Conservation (phyloP, 1,139 yeast genomes). For the Sugiyamaella japonica region DNA sequence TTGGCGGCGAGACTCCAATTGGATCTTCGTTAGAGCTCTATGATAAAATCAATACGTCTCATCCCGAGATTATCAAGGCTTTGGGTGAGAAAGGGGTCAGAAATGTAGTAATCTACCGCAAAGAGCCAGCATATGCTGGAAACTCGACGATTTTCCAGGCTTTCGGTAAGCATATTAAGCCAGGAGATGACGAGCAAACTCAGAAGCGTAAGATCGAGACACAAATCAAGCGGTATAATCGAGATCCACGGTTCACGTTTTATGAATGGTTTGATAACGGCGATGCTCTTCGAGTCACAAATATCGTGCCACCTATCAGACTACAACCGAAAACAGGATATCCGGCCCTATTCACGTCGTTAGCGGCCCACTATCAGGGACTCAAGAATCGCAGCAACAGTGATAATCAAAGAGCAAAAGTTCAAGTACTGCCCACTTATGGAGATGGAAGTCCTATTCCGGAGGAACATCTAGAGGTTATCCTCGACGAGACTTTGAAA, state of each 20-base stretch:
- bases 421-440: slow-evolving; percentile 20
- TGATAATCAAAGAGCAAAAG: slow-evolving; percentile 16
- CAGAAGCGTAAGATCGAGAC: slow-evolving; percentile 19
- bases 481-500: slow-evolving; percentile 19
- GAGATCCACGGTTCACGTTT: slow-evolving; percentile 19
- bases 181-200: slow-evolving; percentile 21
- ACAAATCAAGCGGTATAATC: slow-evolving; percentile 21
- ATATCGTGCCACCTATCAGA: slow-evolving; percentile 21
- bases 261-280: slow-evolving; percentile 21
- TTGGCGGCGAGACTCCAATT: slow-evolving; percentile 23
- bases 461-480: slow-evolving; percentile 17
- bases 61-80: slow-evolving; percentile 20
- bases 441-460: slow-evolving; percentile 24
- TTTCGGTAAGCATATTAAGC: slow-evolving; percentile 23
- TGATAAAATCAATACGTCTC: slow-evolving; percentile 14
- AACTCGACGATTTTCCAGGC: slow-evolving; percentile 22
- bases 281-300: slow-evolving; percentile 19
- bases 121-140: slow-evolving; percentile 19
- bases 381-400: background rate
- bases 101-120: slow-evolving; percentile 17
- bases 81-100: slow-evolving; percentile 21
- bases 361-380: slow-evolving; percentile 22
- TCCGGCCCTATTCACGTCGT: slow-evolving; percentile 21
- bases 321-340: slow-evolving; percentile 20
- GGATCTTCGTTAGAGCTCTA: slow-evolving; percentile 22